These are phyloP conservation scores for Lasiosphaeria miniovina DNA, from an alignment of 495 filamentous ascomycete species.

Conservation along the genomic window DNA sequence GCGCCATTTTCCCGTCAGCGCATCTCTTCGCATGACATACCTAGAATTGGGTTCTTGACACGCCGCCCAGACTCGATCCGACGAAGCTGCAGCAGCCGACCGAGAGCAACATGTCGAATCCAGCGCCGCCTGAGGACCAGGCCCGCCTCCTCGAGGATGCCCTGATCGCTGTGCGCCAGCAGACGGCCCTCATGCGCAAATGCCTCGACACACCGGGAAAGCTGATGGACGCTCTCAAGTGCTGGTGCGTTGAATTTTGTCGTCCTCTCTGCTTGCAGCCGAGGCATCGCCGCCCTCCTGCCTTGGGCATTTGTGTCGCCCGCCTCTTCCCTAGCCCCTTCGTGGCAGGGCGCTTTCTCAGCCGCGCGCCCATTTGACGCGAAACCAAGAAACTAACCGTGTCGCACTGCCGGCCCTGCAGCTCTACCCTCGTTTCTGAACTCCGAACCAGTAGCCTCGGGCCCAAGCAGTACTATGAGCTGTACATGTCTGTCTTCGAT, in stretches of 20 bases:
- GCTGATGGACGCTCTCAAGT: constrained; percentile 99
- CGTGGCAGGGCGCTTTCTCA: too few species aligned
- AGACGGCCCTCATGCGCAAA: constrained; percentile 93
- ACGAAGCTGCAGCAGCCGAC: constrained; percentile 4
- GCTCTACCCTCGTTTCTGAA: constrained; percentile 95
- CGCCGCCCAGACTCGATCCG: background rate
- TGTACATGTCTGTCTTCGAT: constrained; percentile 99
- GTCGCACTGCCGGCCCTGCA: constrained; percentile 31
- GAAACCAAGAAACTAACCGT: background rate
- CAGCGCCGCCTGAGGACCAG: constrained; percentile 81
- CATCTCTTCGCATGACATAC: constrained; percentile 1
- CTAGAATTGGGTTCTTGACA: background rate
- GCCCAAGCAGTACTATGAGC: constrained; percentile 98
- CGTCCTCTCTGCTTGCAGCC: constrained; percentile 1
- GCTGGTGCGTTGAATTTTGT: constrained; percentile 66
- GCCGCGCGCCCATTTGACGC: background rate
- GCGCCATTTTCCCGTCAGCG: background rate
- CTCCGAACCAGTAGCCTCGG: constrained; percentile 92
- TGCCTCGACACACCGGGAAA: constrained; percentile 96
- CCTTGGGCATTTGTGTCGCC: background rate
- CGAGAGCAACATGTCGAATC: constrained; percentile 50
- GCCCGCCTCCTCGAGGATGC: constrained; percentile 95
- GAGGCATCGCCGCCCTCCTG: background rate
- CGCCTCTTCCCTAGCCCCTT: too few species aligned
- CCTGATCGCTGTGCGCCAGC: constrained; percentile 90